Percentiles rank a stretch among this genome's conserved stretches.
Conservation (phyloP, 805 yeast genomes). For the Zygosaccharomyces bailii region DNA sequence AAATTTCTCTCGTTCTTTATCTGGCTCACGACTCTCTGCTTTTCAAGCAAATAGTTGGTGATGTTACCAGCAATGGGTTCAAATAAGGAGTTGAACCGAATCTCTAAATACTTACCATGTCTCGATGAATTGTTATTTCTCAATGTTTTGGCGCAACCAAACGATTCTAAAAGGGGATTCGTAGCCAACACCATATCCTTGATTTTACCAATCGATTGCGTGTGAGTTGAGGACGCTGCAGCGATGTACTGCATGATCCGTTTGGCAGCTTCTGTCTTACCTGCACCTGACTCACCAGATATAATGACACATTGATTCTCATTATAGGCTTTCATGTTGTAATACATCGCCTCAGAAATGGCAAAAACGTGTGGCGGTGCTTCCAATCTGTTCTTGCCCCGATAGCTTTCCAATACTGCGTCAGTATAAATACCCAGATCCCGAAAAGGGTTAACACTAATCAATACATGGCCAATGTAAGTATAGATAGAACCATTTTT, state of each 20-base stretch:
- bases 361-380: conserved; percentile 98
- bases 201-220: conserved; percentile 73
- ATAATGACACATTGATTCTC: conserved; percentile 97
- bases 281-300: conserved; percentile 97
- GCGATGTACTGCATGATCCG: conserved; percentile 97
- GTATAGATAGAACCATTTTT: conserved; percentile 88
- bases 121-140: conserved; percentile 97
- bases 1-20: conserved; percentile 89
- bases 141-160: conserved; percentile 97
- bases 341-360: conserved; percentile 95
- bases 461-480: conserved; percentile 89
- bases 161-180: conserved; percentile 95
- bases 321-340: conserved; percentile 87
- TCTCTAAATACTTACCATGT: conserved; percentile 94
- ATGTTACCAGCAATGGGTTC: conserved; percentile 95
- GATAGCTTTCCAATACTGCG: conserved; percentile 67
- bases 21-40: conserved; percentile 96
- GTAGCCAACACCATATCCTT: conserved; percentile 98
- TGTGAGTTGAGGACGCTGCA: conserved; percentile 64
- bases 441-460: conserved; percentile 93
- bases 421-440: conserved; percentile 94
- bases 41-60: conserved; percentile 90
- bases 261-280: conserved; percentile 97
- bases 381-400: conserved; percentile 90
- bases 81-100: conserved; percentile 72